Conservation (phyloP, 2,329 filamentous ascomycete genomes). For the Ceratocystis papillata region DNA sequence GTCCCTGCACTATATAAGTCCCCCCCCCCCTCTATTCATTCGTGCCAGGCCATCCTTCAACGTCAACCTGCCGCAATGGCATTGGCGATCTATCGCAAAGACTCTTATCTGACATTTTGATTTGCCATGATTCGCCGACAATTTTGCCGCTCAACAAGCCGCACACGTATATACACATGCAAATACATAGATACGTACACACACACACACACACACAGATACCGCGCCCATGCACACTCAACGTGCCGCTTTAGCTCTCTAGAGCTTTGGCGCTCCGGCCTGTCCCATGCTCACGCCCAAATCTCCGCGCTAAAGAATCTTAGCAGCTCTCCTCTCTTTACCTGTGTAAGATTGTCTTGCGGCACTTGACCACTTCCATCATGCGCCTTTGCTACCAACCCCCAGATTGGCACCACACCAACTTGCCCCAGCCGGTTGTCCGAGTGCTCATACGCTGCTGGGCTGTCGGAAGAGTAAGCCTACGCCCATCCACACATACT, state of each 20-base stretch:
- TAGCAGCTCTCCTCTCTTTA: constrained; percentile 1
- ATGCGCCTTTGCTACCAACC: neutral
- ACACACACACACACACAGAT: neutral
- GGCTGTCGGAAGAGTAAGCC: constrained; percentile 2
- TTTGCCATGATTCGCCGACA: constrained; percentile 14
- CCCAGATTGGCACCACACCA: constrained; percentile 7
- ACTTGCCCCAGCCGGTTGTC: constrained; percentile 13
- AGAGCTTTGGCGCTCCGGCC: neutral
- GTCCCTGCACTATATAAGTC: constrained; percentile 4
- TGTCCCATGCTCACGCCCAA: neutral
- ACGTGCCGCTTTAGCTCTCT: neutral
- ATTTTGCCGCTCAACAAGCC: neutral
- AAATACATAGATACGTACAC: neutral
- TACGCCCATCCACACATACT: neutral
- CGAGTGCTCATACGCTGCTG: neutral
- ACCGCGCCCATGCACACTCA: constrained; percentile 2
- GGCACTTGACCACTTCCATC: constrained; percentile 4
- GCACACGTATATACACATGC: neutral
- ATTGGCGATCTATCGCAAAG: neutral
- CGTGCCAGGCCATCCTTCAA: neutral
- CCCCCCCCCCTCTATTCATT: neutral
- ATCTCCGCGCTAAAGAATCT: neutral
- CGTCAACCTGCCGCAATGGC: neutral
- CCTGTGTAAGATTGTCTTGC: neutral
- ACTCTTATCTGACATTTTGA: constrained; percentile 13